Evolutionary conservation across 495 filamentous ascomycete genomes (phyloP), one percentile per base, ranked within the genome.

Genomic region (Talaromyces proteolyticus): DNA sequence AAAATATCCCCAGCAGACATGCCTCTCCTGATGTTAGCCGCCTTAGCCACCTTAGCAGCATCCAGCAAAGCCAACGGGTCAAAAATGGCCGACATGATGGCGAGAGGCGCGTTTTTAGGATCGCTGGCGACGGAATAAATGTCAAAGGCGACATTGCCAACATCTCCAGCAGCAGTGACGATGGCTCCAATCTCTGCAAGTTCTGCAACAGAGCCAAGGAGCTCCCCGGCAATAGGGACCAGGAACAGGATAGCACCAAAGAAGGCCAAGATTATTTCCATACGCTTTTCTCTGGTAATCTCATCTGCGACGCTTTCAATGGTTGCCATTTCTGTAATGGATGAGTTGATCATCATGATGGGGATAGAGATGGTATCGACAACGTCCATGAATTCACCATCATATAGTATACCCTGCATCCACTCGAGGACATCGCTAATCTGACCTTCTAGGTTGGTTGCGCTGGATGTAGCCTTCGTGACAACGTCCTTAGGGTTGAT

Each of bases 191-290:
- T 34, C 29, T 34, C 29, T 34, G 29, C 29, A 8, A 34, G 29
- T 34, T 34, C 29, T 34, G 29, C 29, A 34, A 34, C 29, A 34
- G 29, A 34, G 29, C 29, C 29, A 8, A 34, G 4, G 29, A 34
- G 29, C 17, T 52, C 42, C 11, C 42, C 42, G 17, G 21, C 22
- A 29, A 36, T 38, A 29, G 50, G 50, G 10, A 52, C 37, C 10
- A 52, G 23, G n/a, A 52, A 1, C 24, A 52, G 18, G 14, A 52
- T 24, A n/a, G 50, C 41, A 6, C 19, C 19, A 34, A 52, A 16
- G 42, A 52, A 52, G 5, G 17, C n/a, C 22, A 46, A 12, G 20
- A 52, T 52, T 11, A 38, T 36, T 34, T 36, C 18, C 26, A 45
- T 29, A 11, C 38, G 17, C 2, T 46, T 5, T 11, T 38, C 50